Percentiles rank a stretch among this genome's conserved stretches.
These are phyloP conservation scores for Cetraspora pellucida DNA, from an alignment of 192 early-diverging fungal genomes.

Conservation along the genomic window DNA sequence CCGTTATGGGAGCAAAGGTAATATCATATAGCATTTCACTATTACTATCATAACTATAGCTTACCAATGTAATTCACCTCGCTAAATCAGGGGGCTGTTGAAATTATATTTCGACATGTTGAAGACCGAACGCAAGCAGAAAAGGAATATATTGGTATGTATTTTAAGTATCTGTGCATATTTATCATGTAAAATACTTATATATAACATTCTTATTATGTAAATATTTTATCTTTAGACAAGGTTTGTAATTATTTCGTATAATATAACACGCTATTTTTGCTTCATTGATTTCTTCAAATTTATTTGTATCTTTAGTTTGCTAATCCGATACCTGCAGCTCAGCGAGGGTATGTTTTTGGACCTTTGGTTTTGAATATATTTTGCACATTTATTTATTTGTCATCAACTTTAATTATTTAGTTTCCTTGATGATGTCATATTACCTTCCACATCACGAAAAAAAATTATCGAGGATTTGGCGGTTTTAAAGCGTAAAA, in stretches of 20 bases:
- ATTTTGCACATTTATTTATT: not conserved
- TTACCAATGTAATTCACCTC: not conserved
- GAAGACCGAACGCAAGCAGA: conserved; percentile 66
- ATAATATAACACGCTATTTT: not conserved
- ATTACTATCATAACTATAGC: not conserved
- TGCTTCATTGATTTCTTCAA: not conserved
- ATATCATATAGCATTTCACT: not conserved
- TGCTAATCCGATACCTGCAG: conserved; percentile 92
- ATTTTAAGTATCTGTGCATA: not conserved
- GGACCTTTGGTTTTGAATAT: not conserved
- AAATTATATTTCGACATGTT: conserved; percentile 89
- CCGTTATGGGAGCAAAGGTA: conserved; percentile 82
- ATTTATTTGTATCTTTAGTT: conserved; percentile 49
- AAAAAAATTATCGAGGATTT: conserved; percentile 87
- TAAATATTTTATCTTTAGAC: not conserved
- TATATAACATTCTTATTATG: not conserved
- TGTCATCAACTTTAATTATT: not conserved
- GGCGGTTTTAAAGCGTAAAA: conserved; percentile 76
- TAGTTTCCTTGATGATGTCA: conserved; percentile 63
- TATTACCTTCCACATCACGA: conserved; percentile 71
- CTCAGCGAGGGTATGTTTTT: conserved; percentile 77
- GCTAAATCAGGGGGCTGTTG: conserved; percentile 79
- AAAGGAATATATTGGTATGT: conserved; percentile 77
- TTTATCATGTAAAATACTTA: not conserved
- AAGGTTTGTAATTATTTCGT: not conserved